Conservation (phyloP, 306 rosid species). For the Sophora flavescens region DNA sequence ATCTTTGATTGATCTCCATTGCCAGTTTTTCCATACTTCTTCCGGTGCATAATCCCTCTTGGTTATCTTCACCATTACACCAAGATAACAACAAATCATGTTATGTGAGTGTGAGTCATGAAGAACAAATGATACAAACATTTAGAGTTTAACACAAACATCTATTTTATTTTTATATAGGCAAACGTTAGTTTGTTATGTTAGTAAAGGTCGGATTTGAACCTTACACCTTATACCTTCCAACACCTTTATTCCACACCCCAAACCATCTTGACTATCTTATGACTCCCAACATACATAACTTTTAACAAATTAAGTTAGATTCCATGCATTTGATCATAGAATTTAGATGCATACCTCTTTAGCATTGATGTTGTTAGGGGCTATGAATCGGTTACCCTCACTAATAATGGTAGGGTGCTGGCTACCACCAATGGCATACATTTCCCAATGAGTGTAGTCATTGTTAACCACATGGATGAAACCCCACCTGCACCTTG, state of each 20-base stretch:
- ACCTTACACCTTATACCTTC: too few relatives aligned
- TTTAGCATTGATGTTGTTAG: conserved; percentile 46
- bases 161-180: too few relatives aligned
- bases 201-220: too few relatives aligned
- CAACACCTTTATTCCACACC: too few relatives aligned
- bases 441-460: conserved; percentile 90
- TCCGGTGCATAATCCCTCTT: conserved; percentile 60
- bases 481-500: conserved; percentile 82
- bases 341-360: conserved; percentile 56
- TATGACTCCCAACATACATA: too few relatives aligned
- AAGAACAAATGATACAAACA: neutral
- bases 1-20: conserved; percentile 85
- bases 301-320: too few relatives aligned
- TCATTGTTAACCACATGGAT: conserved; percentile 85
- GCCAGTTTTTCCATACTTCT: conserved; percentile 65
- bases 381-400: conserved; percentile 89
- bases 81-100: neutral
- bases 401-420: conserved; percentile 87
- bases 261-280: too few relatives aligned
- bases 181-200: too few relatives aligned
- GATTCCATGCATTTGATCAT: neutral
- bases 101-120: too few relatives aligned
- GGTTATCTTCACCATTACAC: conserved; percentile 63
- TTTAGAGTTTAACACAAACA: too few relatives aligned
- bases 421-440: conserved; percentile 88